phyloP scores from a whole-genome alignment of 345 rosid species.

The Brassica rapa region DNA sequence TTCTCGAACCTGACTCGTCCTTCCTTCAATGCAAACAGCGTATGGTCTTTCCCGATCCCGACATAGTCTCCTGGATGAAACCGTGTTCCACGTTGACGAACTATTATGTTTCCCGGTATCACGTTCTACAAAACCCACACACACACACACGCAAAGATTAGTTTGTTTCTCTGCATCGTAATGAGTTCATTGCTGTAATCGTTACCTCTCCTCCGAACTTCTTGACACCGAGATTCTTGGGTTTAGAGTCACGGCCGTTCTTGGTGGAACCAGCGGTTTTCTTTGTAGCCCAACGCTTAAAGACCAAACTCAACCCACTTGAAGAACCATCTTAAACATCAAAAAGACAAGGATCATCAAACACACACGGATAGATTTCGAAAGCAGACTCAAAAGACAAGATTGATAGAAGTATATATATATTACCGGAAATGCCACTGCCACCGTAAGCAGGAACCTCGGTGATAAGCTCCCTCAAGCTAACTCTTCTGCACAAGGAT shows the following conservation, averaged over 20 bases:
- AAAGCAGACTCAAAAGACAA: neutral
- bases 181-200: neutral
- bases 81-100: constrained; percentile 73
- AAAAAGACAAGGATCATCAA: neutral
- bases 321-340: constrained; percentile 50
- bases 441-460: constrained; percentile 47
- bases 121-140: constrained; percentile 54
- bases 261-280: constrained; percentile 83
- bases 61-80: constrained; percentile 91
- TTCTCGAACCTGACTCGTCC: constrained; percentile 74
- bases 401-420: neutral
- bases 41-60: constrained; percentile 76
- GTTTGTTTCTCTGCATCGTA: neutral
- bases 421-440: constrained; percentile 49
- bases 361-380: neutral
- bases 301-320: constrained; percentile 64
- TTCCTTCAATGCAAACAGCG: constrained; percentile 68
- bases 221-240: constrained; percentile 89
- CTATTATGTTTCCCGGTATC: constrained; percentile 86
- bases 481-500: constrained; percentile 51
- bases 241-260: constrained; percentile 83
- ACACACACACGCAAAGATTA: neutral
- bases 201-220: constrained; percentile 87
- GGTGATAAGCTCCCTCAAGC: constrained; percentile 50
- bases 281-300: constrained; percentile 88